Evolutionary conservation across 2,329 filamentous ascomycete species (phyloP).

Genomic region (Claviceps purpurea): DNA sequence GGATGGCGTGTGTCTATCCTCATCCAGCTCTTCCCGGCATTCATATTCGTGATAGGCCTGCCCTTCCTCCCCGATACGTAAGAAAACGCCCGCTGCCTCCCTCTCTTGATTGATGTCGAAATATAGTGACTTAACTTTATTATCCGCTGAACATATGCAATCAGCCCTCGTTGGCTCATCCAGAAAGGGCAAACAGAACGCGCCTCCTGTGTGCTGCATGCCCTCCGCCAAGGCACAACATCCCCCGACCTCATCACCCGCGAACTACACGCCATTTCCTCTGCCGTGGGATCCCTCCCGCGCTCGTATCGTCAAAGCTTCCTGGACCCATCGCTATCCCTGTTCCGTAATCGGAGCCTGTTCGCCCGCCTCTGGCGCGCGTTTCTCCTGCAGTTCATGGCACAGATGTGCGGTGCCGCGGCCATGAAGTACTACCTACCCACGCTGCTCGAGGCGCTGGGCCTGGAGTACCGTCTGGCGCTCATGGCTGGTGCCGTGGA

Average conservation of each 20-base stretch:
- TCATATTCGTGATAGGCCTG: constrained; percentile 34
- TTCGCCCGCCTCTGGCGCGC: constrained; percentile 43
- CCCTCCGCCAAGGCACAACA: constrained; percentile 33
- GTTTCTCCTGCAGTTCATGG: constrained; percentile 44
- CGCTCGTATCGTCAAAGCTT: constrained; percentile 10
- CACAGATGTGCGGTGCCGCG: constrained; percentile 45
- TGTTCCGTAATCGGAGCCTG: constrained; percentile 34
- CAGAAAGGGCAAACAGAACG: constrained; percentile 30
- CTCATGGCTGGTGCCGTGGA: constrained; percentile 42
- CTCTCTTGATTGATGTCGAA: background rate
- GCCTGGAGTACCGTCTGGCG: constrained; percentile 31
- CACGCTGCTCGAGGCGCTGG: constrained; percentile 36
- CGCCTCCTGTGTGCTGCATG: constrained; percentile 30
- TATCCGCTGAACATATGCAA: no score
- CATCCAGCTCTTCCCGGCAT: constrained; percentile 36
- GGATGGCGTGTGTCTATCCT: constrained; percentile 42
- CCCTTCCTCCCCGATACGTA: constrained; percentile 42
- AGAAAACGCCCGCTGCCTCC: constrained; percentile 14
- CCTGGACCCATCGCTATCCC: constrained; percentile 17
- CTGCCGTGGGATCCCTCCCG: constrained; percentile 27
- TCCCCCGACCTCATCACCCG: constrained; percentile 22
- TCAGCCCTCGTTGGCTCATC: constrained; percentile 42
- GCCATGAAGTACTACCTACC: constrained; percentile 50
- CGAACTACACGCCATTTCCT: constrained; percentile 32
- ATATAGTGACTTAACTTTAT: background rate